These are phyloP conservation scores for Ophiocordyceps camponoti-rufipedis DNA, from an alignment of 2,329 filamentous ascomycete genomes.

Conservation along the genomic window DNA sequence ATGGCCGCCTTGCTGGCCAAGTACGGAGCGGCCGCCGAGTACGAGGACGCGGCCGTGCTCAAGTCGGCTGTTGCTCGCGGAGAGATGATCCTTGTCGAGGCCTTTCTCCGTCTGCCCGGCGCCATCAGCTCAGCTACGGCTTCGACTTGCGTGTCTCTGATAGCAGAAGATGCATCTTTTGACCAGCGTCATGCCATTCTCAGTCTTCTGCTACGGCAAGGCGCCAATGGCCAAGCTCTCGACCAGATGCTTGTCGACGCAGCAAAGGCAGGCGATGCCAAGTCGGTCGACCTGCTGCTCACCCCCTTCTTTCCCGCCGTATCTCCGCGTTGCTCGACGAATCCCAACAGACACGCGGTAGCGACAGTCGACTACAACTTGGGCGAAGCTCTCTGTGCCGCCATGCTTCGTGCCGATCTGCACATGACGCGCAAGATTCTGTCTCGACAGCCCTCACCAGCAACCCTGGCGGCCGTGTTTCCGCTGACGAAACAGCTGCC, in stretches of 20 bases:
- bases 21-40: conserved; percentile 36
- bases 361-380: conserved; percentile 34
- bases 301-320: conserved; percentile 24
- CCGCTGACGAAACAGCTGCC: conserved; percentile 26
- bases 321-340: conserved; percentile 5
- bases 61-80: conserved; percentile 27
- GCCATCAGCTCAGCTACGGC: conserved; percentile 24
- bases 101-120: conserved; percentile 26
- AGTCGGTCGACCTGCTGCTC: conserved; percentile 29
- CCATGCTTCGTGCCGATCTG: conserved; percentile 25
- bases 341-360: conserved; percentile 24
- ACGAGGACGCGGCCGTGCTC: conserved; percentile 29
- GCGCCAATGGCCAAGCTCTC: conserved; percentile 26
- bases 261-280: conserved; percentile 26
- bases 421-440: conserved; percentile 27
- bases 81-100: conserved; percentile 25
- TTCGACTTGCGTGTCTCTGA: conserved; percentile 28
- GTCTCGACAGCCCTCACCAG: conserved; percentile 23
- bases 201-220: conserved; percentile 27
- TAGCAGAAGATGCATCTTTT: conserved; percentile 26
- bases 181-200: conserved; percentile 27
- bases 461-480: conserved; percentile 30
- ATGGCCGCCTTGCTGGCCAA: conserved; percentile 34
- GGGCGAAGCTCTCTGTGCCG: conserved; percentile 30
- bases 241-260: conserved; percentile 32